A percentile compares a stretch with the other conserved stretches of the same genome.
phyloP scores from a whole-genome alignment of 176 grass and related monocot genomes.

The Thalia dealbata region DNA sequence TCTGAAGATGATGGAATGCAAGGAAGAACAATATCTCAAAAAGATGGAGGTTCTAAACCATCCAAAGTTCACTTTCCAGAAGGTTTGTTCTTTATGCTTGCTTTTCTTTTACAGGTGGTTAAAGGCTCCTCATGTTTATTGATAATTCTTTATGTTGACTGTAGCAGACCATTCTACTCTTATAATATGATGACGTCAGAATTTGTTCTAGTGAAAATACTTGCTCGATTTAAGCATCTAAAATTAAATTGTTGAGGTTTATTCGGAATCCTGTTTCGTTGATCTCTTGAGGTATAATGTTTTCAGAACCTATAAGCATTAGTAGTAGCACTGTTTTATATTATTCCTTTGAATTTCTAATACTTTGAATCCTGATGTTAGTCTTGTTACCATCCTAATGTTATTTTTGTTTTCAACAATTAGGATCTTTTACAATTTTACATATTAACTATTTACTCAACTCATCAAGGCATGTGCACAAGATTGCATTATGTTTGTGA shows the following conservation, averaged over 20 bases:
- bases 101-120: not conserved
- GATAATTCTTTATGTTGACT: not conserved
- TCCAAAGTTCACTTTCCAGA: slow-evolving; percentile 22
- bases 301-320: no score
- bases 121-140: not conserved
- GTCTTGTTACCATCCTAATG: not conserved
- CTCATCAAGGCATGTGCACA: no score
- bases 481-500: no score
- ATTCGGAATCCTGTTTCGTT: not conserved
- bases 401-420: not conserved
- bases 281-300: not conserved
- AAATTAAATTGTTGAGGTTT: not conserved
- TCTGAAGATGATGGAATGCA: slow-evolving; percentile 25
- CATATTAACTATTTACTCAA: not conserved
- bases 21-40: slow-evolving; percentile 18
- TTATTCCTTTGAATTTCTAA: no score
- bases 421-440: not conserved
- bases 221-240: not conserved
- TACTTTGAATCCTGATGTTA: no score
- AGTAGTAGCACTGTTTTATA: no score
- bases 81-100: slow-evolving; percentile 27
- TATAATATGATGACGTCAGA: not conserved
- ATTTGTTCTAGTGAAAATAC: not conserved
- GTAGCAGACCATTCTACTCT: not conserved
- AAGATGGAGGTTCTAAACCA: slow-evolving; percentile 29